A percentile compares a stretch with the other conserved stretches of the same genome.
Conservation (phyloP, 176 grass and related monocot genomes). For the Lolium rigidum region DNA sequence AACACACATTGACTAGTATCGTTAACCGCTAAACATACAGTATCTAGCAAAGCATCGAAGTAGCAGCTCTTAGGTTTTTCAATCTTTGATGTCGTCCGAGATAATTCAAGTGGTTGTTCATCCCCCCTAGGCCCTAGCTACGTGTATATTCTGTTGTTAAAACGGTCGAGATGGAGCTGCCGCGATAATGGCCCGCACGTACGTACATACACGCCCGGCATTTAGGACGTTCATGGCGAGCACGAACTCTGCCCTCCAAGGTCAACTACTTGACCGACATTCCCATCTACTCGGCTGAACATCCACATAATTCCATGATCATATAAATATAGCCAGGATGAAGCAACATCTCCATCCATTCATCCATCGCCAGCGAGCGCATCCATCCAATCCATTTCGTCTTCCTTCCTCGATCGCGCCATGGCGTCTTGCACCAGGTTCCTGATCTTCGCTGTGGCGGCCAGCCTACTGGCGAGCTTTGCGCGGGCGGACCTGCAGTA, state of each 20-base stretch:
- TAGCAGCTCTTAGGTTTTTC: not conserved
- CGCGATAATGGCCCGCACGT: not conserved
- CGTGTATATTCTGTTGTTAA: not conserved
- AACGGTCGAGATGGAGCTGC: not conserved
- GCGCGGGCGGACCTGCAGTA: conserved; percentile 38
- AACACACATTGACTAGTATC: not conserved
- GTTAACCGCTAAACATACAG: not conserved
- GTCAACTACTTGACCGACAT: conserved; percentile 15
- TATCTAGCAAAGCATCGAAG: not conserved
- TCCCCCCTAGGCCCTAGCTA: not conserved
- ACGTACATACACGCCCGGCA: not conserved
- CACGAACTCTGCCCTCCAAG: not conserved
- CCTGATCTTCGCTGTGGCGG: not conserved
- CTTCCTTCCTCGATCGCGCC: not conserved
- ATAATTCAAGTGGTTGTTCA: not conserved
- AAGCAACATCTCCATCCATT: not conserved
- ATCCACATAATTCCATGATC: not conserved
- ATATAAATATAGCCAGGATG: conserved; percentile 5
- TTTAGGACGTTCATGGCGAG: not conserved
- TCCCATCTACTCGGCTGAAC: not conserved
- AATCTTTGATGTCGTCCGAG: too few species aligned
- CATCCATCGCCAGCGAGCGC: not conserved
- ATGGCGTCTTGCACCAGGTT: not conserved
- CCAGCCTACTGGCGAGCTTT: not conserved
- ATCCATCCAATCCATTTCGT: not conserved